These are phyloP conservation scores for Boletus pseudo-olivaceus DNA, from an alignment of 768 basidiomycete genomes.

Conservation along the genomic window DNA sequence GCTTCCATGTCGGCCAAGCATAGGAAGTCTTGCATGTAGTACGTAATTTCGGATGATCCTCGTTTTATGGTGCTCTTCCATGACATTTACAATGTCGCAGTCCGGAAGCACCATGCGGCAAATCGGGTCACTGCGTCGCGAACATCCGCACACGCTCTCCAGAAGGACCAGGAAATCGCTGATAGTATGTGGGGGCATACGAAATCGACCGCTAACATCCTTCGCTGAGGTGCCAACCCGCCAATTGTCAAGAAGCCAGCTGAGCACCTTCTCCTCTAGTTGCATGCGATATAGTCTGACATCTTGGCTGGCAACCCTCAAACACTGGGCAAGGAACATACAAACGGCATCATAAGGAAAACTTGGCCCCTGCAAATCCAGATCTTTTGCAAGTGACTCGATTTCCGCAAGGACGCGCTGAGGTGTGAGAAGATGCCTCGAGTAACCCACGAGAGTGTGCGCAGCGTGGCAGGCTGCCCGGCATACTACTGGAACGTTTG, in stretches of 20 bases:
- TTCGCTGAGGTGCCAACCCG: conserved; percentile 39
- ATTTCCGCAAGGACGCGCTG: conserved; percentile 68
- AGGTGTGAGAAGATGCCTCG: conserved; percentile 44
- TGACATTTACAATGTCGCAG: conserved; percentile 56
- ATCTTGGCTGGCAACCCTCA: conserved; percentile 75
- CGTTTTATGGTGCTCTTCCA: conserved; percentile 57
- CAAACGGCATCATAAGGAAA: conserved; percentile 91
- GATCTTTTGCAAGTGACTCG: conserved; percentile 72
- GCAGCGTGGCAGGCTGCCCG: conserved; percentile 78
- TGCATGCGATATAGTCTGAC: conserved; percentile 79
- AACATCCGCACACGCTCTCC: conserved; percentile 58
- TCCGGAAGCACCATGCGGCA: conserved; percentile 64
- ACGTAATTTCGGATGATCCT: conserved; percentile 67
- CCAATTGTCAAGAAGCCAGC: conserved; percentile 81
- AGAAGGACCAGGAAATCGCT: conserved; percentile 64
- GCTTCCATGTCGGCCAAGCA: conserved; percentile 24
- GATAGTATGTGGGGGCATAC: conserved; percentile 51
- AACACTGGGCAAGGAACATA: conserved; percentile 65
- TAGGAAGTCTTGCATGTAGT: conserved; percentile 59
- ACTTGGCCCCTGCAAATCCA: conserved; percentile 87
- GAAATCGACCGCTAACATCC: conserved; percentile 34
- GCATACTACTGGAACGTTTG: conserved; percentile 63
- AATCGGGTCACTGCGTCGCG: conserved; percentile 42
- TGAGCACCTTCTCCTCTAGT: conserved; percentile 80
- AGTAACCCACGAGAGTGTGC: conserved; percentile 47